phyloP scores from a whole-genome alignment of 2,329 filamentous ascomycete genomes.

The Curvularia sp. region DNA sequence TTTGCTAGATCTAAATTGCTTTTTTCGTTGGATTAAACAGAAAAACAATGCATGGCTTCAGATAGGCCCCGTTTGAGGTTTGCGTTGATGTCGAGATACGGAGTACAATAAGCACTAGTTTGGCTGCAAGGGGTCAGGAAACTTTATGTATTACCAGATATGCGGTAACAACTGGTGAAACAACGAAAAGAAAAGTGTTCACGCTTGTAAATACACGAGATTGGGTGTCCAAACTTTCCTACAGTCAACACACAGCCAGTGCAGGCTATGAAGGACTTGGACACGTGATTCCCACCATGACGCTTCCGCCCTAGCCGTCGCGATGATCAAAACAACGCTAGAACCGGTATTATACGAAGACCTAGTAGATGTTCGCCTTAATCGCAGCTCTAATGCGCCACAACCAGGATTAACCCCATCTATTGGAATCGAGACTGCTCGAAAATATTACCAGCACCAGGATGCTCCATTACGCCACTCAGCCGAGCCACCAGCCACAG shows the following conservation, averaged over 20 bases:
- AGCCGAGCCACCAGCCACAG: too few relatives aligned
- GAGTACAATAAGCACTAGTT: background rate
- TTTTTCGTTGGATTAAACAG: too few relatives aligned
- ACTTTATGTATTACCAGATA: background rate
- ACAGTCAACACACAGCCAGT: background rate
- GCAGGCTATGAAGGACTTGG: background rate
- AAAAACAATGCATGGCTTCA: background rate
- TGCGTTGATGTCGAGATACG: background rate
- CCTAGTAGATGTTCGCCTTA: background rate
- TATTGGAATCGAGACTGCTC: background rate
- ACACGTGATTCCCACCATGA: background rate
- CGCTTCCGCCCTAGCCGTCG: background rate
- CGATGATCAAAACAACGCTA: too few relatives aligned
- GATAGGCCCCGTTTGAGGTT: background rate
- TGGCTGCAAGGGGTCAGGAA: background rate
- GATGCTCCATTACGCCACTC: too few relatives aligned
- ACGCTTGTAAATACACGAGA: background rate
- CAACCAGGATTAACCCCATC: background rate
- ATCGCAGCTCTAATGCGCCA: background rate
- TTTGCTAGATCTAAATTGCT: too few relatives aligned
- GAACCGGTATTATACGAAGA: too few relatives aligned
- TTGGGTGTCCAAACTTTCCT: too few relatives aligned
- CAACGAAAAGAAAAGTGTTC: background rate
- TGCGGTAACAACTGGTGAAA: background rate
- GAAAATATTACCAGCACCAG: background rate